Conservation (phyloP, 1,284 basidiomycete genomes). For the Irpex rosettiformis region DNA sequence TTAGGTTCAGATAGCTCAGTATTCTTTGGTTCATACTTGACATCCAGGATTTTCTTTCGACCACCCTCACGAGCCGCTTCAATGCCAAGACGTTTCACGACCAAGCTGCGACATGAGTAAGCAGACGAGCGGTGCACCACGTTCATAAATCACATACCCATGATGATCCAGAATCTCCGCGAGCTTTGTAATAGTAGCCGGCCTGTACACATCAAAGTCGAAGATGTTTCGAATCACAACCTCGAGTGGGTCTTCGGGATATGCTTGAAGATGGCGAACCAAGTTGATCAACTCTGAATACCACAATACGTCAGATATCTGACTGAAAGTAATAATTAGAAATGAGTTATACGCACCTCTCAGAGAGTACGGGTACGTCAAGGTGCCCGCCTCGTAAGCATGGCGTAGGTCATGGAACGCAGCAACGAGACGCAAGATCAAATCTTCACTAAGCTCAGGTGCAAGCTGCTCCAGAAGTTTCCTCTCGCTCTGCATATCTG, state of each 20-base stretch:
- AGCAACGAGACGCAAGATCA: constrained; percentile 52
- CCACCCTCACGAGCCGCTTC: constrained; percentile 50
- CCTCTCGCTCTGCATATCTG: constrained; percentile 58
- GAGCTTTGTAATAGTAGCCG: constrained; percentile 59
- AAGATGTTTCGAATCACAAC: constrained; percentile 59
- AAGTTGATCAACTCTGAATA: constrained; percentile 60
- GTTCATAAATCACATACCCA: constrained; percentile 37
- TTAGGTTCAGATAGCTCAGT: constrained; percentile 50
- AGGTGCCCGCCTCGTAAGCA: constrained; percentile 50
- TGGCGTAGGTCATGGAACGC: constrained; percentile 60
- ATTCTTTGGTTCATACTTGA: constrained; percentile 53
- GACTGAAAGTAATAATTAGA: not conserved
- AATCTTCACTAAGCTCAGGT: constrained; percentile 52
- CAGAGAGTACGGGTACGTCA: constrained; percentile 64
- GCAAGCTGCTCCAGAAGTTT: constrained; percentile 57
- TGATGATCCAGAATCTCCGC: constrained; percentile 53
- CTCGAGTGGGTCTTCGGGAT: constrained; percentile 53
- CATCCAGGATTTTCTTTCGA: constrained; percentile 47
- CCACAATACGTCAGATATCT: not conserved
- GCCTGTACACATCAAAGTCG: constrained; percentile 65
- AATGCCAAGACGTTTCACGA: constrained; percentile 49
- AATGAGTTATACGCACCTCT: constrained; percentile 45
- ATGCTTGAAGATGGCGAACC: constrained; percentile 57
- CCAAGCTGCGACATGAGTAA: constrained; percentile 34
- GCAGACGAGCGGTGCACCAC: not conserved